Evolutionary conservation across 2,329 filamentous ascomycete genomes (phyloP), one percentile per base, ranked within the genome.

Genomic region (Diplodia intermedia): DNA sequence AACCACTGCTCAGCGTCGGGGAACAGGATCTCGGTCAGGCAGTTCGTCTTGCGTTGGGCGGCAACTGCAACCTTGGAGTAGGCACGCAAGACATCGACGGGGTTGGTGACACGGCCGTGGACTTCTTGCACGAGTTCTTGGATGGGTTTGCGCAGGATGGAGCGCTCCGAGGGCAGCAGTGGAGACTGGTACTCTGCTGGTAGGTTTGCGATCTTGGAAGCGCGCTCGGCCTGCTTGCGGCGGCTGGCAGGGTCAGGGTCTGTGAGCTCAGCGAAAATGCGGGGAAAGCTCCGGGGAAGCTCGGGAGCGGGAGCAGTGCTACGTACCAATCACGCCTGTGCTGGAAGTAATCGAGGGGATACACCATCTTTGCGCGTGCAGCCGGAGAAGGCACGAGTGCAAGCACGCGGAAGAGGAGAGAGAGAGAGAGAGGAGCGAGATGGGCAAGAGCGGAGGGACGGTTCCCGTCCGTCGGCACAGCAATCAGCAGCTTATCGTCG

Each of bases 1-100:
- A 80, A 75, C 92, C 93, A 97, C 66, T 83, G 79, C 79, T 97
- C 92, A 0, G 93, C 92, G 67, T 90, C 89, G 0, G 87, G 84
- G 47, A 97, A 86, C 82, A 97, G 87, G 67, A 97, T 83, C 80
- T 97, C 94, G 0, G 94, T 97, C 14, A 96, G 81, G 75, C 92
- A 96, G 78, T 97, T 97, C 2, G 93, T 97, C 80, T 90, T 90
- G 70, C 90, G 86, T 43, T 97, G 94, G 1, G 93, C 94, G 75
- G 89, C 90, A 65, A 97, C 77, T 0, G 94, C 91, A 23, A 94
- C 89, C 79, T 96, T 97, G 74, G 91, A 91, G 77, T 97, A 98
- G 12, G 93, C 89, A 69, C 85, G 88, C n/a, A 97, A 87, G 56
- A 97, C 86, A 70, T 93, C 89, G 29, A 90, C 77, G 0, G 94